Evolutionary conservation across 2,329 filamentous ascomycete species (phyloP).

Genomic region (Sporothrix pseudoabietina): DNA sequence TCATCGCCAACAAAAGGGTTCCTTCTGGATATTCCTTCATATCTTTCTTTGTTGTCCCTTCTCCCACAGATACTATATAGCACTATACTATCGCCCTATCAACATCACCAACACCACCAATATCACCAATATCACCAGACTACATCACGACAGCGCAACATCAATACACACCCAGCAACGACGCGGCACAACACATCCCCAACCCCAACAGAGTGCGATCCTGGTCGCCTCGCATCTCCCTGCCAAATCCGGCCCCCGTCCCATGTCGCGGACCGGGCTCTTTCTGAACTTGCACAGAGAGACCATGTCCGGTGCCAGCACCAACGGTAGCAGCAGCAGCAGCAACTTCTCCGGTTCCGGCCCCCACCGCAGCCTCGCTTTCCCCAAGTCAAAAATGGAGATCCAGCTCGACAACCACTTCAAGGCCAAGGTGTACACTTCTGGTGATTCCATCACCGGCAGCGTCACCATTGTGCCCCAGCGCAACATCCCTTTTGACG

Average conservation of each 20-base stretch:
- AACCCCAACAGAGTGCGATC: neutral
- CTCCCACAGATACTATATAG: neutral
- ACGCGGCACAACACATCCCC: neutral
- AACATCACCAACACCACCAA: neutral
- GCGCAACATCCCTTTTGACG: constrained; percentile 53
- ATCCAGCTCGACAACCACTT: constrained; percentile 58
- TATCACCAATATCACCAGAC: neutral
- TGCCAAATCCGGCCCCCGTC: neutral
- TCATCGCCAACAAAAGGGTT: neutral
- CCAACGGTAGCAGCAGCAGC: constrained; percentile 29
- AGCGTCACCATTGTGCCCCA: constrained; percentile 50
- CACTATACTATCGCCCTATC: neutral
- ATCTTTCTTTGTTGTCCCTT: neutral
- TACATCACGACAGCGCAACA: neutral
- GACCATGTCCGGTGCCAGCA: constrained; percentile 31
- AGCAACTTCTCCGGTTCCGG: constrained; percentile 27
- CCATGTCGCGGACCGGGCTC: constrained; percentile 13
- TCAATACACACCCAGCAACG: neutral
- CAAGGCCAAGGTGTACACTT: constrained; percentile 58
- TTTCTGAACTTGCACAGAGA: constrained; percentile 21
- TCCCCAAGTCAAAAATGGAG: constrained; percentile 45
- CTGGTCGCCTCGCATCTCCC: neutral
- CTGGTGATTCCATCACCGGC: constrained; percentile 55
- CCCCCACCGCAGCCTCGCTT: constrained; percentile 32
- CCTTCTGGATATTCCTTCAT: neutral